Evolutionary conservation across 2,329 filamentous ascomycete species (phyloP), one percentile per base, ranked within the genome.

Genomic region (Stachybotrys elegans): DNA sequence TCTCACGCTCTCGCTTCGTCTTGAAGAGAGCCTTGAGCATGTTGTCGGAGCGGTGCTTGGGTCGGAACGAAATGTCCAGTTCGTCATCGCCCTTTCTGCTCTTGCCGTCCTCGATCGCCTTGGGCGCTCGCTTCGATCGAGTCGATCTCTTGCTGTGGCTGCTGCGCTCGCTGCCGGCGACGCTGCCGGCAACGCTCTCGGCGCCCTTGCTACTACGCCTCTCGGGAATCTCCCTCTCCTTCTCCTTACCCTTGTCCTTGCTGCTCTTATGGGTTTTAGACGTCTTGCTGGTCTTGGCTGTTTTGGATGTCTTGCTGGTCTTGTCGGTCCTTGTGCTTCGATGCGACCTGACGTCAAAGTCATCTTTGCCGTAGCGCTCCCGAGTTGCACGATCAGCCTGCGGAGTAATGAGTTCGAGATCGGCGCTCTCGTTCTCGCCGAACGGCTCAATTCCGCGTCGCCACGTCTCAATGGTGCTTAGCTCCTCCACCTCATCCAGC

Each of bases 11-110:
- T 60, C 75, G 75, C 62, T 76, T 79, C 62, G 68, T 74, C 66
- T 75, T 77, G 57, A 82, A 81, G 45, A 81, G 51, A 3, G 69
- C 62, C 65, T 79, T 81, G 49, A 82, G 69, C 75, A 81, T 76
- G 55, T 72, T 79, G 32, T 56, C 62, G 42, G 59, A 58, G 53
- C 68, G 71, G 48, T 66, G 66, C 51, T 73, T 68, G 48, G 67
- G 68, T 58, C 73, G 76, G 9, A 71, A 68, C 32, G 70, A 62
- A n/a, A 75, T 49, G 3, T 70, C 66, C 22, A 66, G 43, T n/a
- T 68, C 64, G 39, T 67, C 51, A 25, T 60, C 66, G 60, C 51
- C 51, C 42, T 59, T 51, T 47, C 56, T 45, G 51, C 58, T 57
- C 40, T 54, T 49, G 31, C 60, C 58, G 37, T 66, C 63, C n/a